phyloP scores from a whole-genome alignment of 441 rosid species.

The Rhodomyrtus psidioides region DNA sequence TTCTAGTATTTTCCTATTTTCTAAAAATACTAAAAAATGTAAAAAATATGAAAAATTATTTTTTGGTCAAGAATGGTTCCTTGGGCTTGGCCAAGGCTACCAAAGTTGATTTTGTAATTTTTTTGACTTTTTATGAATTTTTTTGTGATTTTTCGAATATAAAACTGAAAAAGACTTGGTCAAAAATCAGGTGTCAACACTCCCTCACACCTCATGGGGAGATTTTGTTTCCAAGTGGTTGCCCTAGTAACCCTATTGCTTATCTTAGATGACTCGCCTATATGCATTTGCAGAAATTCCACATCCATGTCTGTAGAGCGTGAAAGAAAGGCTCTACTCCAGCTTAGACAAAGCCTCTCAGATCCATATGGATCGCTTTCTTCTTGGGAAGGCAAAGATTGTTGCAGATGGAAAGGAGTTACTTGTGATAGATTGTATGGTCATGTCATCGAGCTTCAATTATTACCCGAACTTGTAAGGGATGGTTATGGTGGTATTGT shows the following conservation, averaged over 20 bases:
- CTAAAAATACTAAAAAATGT: too few relatives aligned
- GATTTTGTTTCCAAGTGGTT: neutral
- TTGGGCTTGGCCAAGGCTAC: too few relatives aligned
- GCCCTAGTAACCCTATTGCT: neutral
- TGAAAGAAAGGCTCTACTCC: neutral
- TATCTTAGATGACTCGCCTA: neutral
- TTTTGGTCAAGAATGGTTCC: too few relatives aligned
- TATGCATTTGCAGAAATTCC: neutral
- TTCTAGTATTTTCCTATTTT: too few relatives aligned
- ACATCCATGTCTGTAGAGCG: neutral
- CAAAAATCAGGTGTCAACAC: too few relatives aligned
- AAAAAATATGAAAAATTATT: too few relatives aligned
- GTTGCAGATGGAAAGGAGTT: conserved; percentile 7
- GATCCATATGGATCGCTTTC: neutral
- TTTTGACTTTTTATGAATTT: too few relatives aligned
- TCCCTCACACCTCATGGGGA: neutral
- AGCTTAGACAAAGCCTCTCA: neutral
- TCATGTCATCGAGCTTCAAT: neutral
- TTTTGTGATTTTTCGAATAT: too few relatives aligned
- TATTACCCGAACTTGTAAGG: neutral
- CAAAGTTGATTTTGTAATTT: too few relatives aligned
- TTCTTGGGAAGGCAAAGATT: conserved; percentile 8
- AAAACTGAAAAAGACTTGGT: too few relatives aligned
- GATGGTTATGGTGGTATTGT: neutral
- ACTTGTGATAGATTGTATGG: neutral